These are phyloP conservation scores for Cladosporium sp. DNA, from an alignment of 2,329 filamentous ascomycete species.

Conservation along the genomic window DNA sequence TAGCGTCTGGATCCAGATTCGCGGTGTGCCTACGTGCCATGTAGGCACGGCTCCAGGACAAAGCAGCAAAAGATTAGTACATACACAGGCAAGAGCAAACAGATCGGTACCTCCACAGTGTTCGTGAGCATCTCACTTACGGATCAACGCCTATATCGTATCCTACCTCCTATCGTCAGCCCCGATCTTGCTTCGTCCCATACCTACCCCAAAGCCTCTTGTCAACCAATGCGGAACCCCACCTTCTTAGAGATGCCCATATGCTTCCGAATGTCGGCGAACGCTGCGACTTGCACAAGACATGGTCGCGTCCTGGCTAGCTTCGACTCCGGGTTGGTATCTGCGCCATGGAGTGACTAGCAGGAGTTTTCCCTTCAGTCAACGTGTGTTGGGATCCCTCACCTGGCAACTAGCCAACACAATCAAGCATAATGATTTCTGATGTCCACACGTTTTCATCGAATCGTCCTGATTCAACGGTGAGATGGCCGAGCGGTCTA, in stretches of 20 bases:
- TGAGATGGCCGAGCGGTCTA: slow-evolving; percentile 21
- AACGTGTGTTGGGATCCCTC: too few species aligned
- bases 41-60: neutral
- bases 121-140: neutral
- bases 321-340: neutral
- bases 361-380: neutral
- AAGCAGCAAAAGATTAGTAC: neutral
- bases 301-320: neutral
- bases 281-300: neutral
- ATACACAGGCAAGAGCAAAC: neutral
- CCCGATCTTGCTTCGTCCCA: neutral
- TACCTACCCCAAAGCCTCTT: neutral
- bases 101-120: neutral
- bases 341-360: neutral
- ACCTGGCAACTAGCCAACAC: too few species aligned
- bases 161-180: neutral
- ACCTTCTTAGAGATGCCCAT: neutral
- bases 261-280: neutral
- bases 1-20: neutral
- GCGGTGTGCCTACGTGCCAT: neutral
- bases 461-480: slow-evolving; percentile 6
- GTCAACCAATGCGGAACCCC: neutral
- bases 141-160: neutral
- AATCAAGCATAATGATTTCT: neutral
- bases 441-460: neutral